Conservation (phyloP, 2,329 filamentous ascomycete genomes). For the Xylaria polymorpha region DNA sequence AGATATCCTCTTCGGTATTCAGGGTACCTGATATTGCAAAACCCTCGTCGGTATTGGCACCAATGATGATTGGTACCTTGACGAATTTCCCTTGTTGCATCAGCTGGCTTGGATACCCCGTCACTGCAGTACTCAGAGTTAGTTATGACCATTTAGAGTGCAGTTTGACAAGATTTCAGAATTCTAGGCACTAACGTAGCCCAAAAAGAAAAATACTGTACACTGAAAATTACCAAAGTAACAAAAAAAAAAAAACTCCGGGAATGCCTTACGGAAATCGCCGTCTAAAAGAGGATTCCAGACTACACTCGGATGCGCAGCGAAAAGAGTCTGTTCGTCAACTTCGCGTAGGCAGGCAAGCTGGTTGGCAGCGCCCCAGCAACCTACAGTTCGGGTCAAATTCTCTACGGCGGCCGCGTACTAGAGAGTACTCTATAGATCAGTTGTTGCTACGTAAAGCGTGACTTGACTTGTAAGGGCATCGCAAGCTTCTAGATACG, state of each 20-base stretch:
- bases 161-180: neutral
- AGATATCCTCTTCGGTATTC: slow-evolving; percentile 58
- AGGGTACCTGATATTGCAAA: slow-evolving; percentile 55
- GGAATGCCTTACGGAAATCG: slow-evolving; percentile 49
- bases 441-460: neutral
- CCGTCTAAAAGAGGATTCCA: slow-evolving; percentile 61
- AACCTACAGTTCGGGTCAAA: slow-evolving; percentile 52
- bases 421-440: slow-evolving; percentile 7
- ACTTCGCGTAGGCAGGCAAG: slow-evolving; percentile 54
- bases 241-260: neutral
- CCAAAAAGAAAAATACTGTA: neutral
- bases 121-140: slow-evolving; percentile 44
- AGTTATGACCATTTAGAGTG: neutral
- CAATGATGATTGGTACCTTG: slow-evolving; percentile 58
- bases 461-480: neutral
- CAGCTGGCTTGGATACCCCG: slow-evolving; percentile 60
- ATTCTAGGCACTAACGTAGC: neutral
- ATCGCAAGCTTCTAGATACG: neutral
- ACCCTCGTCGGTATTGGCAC: slow-evolving; percentile 62
- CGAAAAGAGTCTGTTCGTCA: slow-evolving; percentile 50
- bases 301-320: slow-evolving; percentile 52
- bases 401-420: slow-evolving; percentile 52
- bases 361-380: slow-evolving; percentile 51
- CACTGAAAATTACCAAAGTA: neutral
- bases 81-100: slow-evolving; percentile 57